phyloP scores from a whole-genome alignment of 208 protist genomes.

The Ichthyophonus hoferi region DNA sequence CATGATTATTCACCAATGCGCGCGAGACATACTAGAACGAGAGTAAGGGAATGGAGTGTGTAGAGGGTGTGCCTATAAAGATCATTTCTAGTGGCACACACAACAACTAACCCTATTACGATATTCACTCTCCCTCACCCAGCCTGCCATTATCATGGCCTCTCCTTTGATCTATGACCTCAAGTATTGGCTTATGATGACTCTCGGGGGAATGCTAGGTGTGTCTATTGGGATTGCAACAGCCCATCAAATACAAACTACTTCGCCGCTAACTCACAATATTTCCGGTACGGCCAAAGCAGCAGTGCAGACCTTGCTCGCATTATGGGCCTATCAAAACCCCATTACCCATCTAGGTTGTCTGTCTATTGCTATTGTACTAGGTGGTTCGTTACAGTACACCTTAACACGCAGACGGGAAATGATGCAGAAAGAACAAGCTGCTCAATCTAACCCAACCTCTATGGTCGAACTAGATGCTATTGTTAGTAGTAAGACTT shows the following conservation, averaged over 20 bases:
- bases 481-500: too few species aligned
- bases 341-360: not conserved
- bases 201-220: conserved; percentile 56
- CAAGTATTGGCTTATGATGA: conserved; percentile 57
- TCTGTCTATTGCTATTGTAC: not conserved
- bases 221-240: conserved; percentile 59
- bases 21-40: too few species aligned
- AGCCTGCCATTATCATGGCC: not conserved
- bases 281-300: conserved; percentile 62
- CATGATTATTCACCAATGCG: too few species aligned
- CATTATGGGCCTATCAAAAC: not conserved
- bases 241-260: conserved; percentile 64
- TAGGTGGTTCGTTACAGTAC: not conserved
- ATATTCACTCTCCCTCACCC: too few species aligned
- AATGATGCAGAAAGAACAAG: not conserved
- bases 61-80: too few species aligned
- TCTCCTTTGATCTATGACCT: not conserved
- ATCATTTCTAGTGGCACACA: too few species aligned
- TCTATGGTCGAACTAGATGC: too few species aligned
- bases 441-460: too few species aligned
- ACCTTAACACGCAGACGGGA: not conserved
- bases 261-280: conserved; percentile 59
- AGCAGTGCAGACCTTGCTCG: not conserved
- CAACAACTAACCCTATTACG: too few species aligned
- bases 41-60: too few species aligned